These are phyloP conservation scores for Kwoniella dejecticola DNA, from an alignment of 768 basidiomycete species.

Conservation along the genomic window DNA sequence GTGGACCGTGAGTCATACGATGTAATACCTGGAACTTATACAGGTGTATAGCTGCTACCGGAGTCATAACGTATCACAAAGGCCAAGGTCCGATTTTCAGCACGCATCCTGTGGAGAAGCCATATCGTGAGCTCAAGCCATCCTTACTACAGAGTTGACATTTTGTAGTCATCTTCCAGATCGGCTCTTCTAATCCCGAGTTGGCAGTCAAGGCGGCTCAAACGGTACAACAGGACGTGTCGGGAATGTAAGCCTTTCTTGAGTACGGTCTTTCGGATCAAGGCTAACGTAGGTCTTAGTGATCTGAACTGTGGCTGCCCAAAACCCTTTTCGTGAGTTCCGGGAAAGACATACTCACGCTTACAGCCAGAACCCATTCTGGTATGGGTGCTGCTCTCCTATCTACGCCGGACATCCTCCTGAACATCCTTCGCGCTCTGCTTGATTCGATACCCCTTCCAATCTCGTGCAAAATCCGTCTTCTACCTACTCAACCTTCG, in stretches of 20 bases:
- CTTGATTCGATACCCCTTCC: conserved; percentile 74
- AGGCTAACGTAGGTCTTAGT: conserved; percentile 27
- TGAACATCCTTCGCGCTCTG: conserved; percentile 79
- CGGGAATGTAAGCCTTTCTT: conserved; percentile 64
- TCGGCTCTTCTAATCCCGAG: conserved; percentile 85
- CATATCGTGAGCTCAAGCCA: conserved; percentile 61
- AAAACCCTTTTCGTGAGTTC: conserved; percentile 75
- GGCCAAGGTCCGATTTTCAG: conserved; percentile 78
- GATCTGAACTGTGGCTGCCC: conserved; percentile 99
- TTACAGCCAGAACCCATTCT: conserved; percentile 54
- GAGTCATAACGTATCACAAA: conserved; percentile 83
- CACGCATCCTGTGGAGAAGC: conserved; percentile 91
- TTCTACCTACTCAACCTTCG: conserved; percentile 81
- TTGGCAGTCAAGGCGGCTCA: conserved; percentile 90
- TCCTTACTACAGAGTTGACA: conserved; percentile 9
- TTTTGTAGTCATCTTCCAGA: conserved; percentile 80
- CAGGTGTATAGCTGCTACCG: conserved; percentile 81
- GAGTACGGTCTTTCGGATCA: background rate
- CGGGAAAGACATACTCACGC: background rate
- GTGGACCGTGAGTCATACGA: conserved; percentile 73
- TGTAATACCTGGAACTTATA: conserved; percentile 17
- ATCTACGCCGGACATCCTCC: conserved; percentile 85
- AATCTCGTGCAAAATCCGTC: conserved; percentile 90
- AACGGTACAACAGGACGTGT: conserved; percentile 80
- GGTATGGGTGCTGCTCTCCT: conserved; percentile 98